phyloP scores from a whole-genome alignment of 1,139 yeast genomes.

The Scheffersomyces quercinus region DNA sequence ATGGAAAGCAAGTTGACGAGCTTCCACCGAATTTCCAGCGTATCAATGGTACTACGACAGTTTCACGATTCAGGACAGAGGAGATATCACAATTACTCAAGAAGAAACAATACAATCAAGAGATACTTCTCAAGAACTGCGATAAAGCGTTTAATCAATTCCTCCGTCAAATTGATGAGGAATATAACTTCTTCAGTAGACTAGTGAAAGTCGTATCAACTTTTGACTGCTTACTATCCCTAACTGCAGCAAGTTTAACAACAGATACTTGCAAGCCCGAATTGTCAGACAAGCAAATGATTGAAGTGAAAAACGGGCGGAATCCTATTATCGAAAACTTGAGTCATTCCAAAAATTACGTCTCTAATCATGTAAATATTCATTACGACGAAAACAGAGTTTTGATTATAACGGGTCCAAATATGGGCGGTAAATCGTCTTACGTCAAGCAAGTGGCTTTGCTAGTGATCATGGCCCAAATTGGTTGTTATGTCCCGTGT shows the following conservation, averaged over 20 bases:
- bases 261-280: constrained; percentile 53
- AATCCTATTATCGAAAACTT: constrained; percentile 78
- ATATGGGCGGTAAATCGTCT: constrained; percentile 80
- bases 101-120: constrained; percentile 61
- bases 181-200: constrained; percentile 52
- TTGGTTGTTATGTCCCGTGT: constrained; percentile 49
- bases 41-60: constrained; percentile 67
- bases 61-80: constrained; percentile 75
- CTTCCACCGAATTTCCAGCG: constrained; percentile 78
- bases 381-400: constrained; percentile 45
- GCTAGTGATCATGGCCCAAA: constrained; percentile 52
- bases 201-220: constrained; percentile 55
- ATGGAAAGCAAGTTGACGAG: constrained; percentile 49
- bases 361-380: constrained; percentile 69
- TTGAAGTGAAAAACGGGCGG: constrained; percentile 60
- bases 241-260: constrained; percentile 59
- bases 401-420: constrained; percentile 70
- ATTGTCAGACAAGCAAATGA: constrained; percentile 49
- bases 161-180: constrained; percentile 40
- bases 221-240: constrained; percentile 74
- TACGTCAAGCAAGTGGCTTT: constrained; percentile 66
- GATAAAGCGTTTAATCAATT: constrained; percentile 60
- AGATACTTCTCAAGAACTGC: constrained; percentile 54
- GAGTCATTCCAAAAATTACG: constrained; percentile 45
- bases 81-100: constrained; percentile 51